phyloP scores from a whole-genome alignment of 2,329 filamentous ascomycete genomes.

The Aspergillus phoenicis region DNA sequence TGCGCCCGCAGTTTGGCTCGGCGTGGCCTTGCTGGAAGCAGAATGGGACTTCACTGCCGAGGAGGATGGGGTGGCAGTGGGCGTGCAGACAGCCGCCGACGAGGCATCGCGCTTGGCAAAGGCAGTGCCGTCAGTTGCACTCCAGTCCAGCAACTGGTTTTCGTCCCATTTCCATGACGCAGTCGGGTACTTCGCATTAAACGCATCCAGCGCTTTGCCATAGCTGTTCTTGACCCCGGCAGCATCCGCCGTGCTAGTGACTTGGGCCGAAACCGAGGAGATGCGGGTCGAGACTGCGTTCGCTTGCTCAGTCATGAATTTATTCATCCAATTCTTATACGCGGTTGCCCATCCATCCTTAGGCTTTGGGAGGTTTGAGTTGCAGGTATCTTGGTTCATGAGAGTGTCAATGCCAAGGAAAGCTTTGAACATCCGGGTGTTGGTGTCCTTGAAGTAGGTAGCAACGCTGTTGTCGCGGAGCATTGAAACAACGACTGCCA shows the following conservation, averaged over 20 bases:
- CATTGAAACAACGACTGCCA: not conserved
- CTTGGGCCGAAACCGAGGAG: not conserved
- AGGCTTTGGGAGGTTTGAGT: not conserved
- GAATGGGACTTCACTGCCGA: not conserved
- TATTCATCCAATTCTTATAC: slow-evolving; percentile 1
- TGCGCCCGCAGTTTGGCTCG: not conserved
- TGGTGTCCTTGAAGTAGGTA: not conserved
- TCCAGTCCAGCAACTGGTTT: slow-evolving; percentile 4
- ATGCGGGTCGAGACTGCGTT: not conserved
- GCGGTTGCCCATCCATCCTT: not conserved
- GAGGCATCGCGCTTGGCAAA: slow-evolving; percentile 1
- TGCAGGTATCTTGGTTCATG: not conserved
- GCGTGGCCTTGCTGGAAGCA: not conserved
- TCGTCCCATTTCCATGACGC: slow-evolving; percentile 5
- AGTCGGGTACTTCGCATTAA: slow-evolving; percentile 1
- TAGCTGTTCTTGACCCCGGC: slow-evolving; percentile 4
- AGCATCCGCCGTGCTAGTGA: slow-evolving; percentile 6
- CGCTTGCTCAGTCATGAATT: slow-evolving; percentile 1
- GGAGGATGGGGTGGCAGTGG: not conserved
- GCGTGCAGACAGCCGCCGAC: not conserved
- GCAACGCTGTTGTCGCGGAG: slow-evolving; percentile 9
- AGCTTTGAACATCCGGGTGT: slow-evolving; percentile 7
- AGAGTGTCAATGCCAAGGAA: slow-evolving; percentile 2
- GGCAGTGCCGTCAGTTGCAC: not conserved
- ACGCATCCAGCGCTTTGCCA: slow-evolving; percentile 3